Conservation (phyloP, 257 asterid genomes). For the Coffea canephora region DNA sequence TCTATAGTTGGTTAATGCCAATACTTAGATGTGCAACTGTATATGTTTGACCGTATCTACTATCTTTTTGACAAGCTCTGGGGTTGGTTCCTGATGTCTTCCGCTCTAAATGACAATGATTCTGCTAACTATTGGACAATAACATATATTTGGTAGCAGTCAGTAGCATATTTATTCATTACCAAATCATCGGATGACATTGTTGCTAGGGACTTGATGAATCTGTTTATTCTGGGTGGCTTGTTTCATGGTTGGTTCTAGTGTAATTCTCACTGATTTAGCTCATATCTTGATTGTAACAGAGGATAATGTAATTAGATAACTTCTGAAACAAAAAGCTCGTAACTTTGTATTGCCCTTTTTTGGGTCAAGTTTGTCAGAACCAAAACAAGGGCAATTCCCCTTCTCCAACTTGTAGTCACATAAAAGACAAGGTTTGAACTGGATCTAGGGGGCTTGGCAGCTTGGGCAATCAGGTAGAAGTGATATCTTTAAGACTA, state of each 20-base stretch:
- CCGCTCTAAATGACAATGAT: background rate
- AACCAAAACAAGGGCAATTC: background rate
- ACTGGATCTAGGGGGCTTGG: too few relatives aligned
- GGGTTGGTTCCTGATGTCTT: background rate
- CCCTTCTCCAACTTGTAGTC: background rate
- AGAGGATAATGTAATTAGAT: background rate
- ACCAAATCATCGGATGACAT: background rate
- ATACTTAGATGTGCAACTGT: background rate
- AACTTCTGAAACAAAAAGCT: background rate
- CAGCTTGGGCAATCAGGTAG: too few relatives aligned
- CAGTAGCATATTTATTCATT: background rate
- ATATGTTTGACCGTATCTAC: background rate
- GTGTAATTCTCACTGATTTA: background rate
- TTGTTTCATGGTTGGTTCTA: slow-evolving; percentile 1
- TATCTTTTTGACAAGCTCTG: background rate
- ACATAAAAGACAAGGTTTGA: background rate
- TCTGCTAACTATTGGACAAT: background rate
- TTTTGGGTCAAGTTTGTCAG: background rate
- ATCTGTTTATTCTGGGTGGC: background rate
- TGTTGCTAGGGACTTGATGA: background rate
- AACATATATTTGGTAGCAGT: background rate
- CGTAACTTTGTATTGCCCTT: background rate
- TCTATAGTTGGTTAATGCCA: background rate
- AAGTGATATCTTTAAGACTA: too few relatives aligned
- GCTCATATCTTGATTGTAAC: background rate